Evolutionary conservation across 148 eudicot genomes (phyloP).

Genomic region (Rhododendron molle): DNA sequence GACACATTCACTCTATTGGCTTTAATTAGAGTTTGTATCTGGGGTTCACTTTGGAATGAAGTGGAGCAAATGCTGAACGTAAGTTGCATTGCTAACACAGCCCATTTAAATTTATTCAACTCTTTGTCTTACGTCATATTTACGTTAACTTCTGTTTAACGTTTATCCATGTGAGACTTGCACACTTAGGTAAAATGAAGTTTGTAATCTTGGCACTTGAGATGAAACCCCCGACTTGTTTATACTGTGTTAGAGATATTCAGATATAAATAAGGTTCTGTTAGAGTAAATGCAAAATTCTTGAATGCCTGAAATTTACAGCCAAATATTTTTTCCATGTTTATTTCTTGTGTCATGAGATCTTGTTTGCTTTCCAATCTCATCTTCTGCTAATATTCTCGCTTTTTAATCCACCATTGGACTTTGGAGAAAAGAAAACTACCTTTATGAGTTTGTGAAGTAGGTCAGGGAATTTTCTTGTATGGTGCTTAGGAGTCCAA

Average conservation of each 20-base stretch:
- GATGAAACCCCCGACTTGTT: background rate
- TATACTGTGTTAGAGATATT: background rate
- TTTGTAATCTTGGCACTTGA: background rate
- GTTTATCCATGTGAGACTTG: background rate
- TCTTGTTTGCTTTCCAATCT: background rate
- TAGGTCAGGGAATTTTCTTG: background rate
- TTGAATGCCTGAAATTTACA: background rate
- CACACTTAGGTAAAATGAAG: background rate
- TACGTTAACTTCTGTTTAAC: background rate
- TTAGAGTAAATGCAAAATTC: background rate
- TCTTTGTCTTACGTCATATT: background rate
- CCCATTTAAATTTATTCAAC: background rate
- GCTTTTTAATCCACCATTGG: background rate
- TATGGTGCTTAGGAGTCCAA: background rate
- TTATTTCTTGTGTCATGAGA: background rate
- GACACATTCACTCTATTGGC: slow-evolving; percentile 58
- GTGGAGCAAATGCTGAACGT: slow-evolving; percentile 47
- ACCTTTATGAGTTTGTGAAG: background rate
- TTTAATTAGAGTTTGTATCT: slow-evolving; percentile 49
- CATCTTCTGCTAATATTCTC: background rate
- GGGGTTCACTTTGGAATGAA: slow-evolving; percentile 60
- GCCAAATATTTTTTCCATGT: background rate
- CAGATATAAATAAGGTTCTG: background rate
- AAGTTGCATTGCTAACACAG: slow-evolving; percentile 21
- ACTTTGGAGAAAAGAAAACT: background rate